Percentiles rank a stretch among this genome's conserved stretches.
phyloP scores from a whole-genome alignment of 2,329 filamentous ascomycete species.

The Pestalotiopsis fici region DNA sequence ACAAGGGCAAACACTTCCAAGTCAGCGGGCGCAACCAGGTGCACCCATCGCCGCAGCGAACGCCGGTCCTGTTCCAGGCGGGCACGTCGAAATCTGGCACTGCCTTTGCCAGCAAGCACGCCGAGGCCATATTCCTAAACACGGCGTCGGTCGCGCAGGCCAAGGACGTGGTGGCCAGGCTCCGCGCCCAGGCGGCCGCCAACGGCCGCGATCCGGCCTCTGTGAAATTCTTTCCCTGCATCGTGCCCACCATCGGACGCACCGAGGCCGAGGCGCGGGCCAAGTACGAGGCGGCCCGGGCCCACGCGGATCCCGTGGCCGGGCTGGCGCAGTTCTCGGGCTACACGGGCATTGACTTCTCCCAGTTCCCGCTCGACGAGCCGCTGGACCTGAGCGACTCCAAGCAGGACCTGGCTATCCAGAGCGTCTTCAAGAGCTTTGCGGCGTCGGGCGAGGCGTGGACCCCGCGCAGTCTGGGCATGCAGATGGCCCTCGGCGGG shows the following conservation, averaged over 20 bases:
- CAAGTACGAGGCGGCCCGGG: neutral
- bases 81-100: constrained; percentile 58
- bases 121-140: constrained; percentile 59
- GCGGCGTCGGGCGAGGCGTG: constrained; percentile 3
- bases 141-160: constrained; percentile 48
- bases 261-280: constrained; percentile 49
- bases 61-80: constrained; percentile 57
- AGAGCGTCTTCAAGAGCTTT: constrained; percentile 9
- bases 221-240: constrained; percentile 53
- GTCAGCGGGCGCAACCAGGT: constrained; percentile 42
- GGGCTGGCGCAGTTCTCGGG: constrained; percentile 12
- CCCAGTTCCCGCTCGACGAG: constrained; percentile 8
- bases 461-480: constrained; percentile 9
- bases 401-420: constrained; percentile 8
- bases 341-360: constrained; percentile 14
- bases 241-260: constrained; percentile 46
- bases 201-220: constrained; percentile 53
- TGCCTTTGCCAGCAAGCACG: constrained; percentile 54
- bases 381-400: constrained; percentile 1
- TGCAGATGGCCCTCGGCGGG: constrained; percentile 12
- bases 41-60: constrained; percentile 55
- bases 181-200: constrained; percentile 47
- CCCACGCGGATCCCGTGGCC: constrained; percentile 8
- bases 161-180: constrained; percentile 48
- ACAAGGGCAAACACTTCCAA: constrained; percentile 54